These are phyloP conservation scores for Evernia prunastri DNA, from an alignment of 495 filamentous ascomycete species.

Conservation along the genomic window DNA sequence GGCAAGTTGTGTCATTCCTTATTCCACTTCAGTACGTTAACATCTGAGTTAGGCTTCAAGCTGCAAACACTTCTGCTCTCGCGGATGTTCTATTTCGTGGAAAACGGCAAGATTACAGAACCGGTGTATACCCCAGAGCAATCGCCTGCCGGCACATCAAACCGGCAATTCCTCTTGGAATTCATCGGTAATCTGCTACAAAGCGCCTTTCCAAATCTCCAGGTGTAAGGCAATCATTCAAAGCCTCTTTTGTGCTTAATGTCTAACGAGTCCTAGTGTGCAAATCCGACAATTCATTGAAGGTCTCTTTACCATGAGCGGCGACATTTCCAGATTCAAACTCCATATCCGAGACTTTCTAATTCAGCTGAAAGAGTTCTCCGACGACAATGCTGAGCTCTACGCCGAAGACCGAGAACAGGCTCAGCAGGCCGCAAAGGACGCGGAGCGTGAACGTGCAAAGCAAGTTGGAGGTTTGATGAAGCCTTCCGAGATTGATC, in stretches of 20 bases:
- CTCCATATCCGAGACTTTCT: constrained; percentile 92
- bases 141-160: constrained; percentile 73
- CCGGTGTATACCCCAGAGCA: constrained; percentile 81
- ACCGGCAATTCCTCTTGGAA: constrained; percentile 80
- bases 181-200: constrained; percentile 82
- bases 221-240: constrained; percentile 57
- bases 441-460: constrained; percentile 77
- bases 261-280: constrained; percentile 42
- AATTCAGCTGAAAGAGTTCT: constrained; percentile 92
- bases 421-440: constrained; percentile 66
- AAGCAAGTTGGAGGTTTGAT: constrained; percentile 86
- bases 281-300: constrained; percentile 89
- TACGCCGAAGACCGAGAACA: constrained; percentile 91
- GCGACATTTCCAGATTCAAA: constrained; percentile 82
- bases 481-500: constrained; percentile 87
- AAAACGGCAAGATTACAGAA: constrained; percentile 77
- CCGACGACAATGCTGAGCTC: constrained; percentile 84
- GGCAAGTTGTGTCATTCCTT: constrained; percentile 39
- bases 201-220: constrained; percentile 89
- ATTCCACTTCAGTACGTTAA: constrained; percentile 6
- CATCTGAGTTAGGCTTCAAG: constrained; percentile 66
- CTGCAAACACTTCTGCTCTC: constrained; percentile 88
- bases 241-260: background rate
- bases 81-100: constrained; percentile 91
- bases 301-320: constrained; percentile 73